Evolutionary conservation across 768 basidiomycete genomes (phyloP), one percentile per base, ranked within the genome.

Genomic region (Cystoderma amianthinum): DNA sequence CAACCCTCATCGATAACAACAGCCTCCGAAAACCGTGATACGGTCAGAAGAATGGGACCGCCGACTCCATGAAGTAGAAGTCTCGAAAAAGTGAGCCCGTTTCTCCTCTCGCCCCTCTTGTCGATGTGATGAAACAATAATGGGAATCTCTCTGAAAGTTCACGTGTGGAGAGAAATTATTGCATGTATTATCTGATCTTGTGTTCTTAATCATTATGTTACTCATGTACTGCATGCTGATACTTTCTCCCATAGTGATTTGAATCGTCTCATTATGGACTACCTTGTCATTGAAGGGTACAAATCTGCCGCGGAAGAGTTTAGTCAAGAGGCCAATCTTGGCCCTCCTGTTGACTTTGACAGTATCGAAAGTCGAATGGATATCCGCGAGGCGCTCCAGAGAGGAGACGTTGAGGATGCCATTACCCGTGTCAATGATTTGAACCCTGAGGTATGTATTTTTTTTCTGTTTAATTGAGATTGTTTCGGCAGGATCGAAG

Each of bases 231-330:
- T 57, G 42, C 53, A 48, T 50, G 16, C 46, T 60, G 47, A 55
- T 44, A 7, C 40, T 46, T 44, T 32, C n/a, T 51, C 24, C 42
- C 32, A 20, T 54, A 99, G 96, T 63, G 93, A 99, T 62, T 68
- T 98, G 44, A 95, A 98, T 61, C 78, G 84, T 3, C 77, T 98
- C 17, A 81, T 99, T 34, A 93, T 96, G 82, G 92, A 99, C 59
- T 98, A 97, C 63, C 85, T 98, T 47, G 88, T 96, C 46, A 90
- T 96, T 41, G 94, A 98, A 57, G 96, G 96, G 2, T 98, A 93
- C 74, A 92, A 93, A 59, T 82, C 87, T 10, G 92, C 96, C 1
- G 96, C 96, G 1, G 85, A 96, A 53, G 87, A 94, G 60, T 97
- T 99, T 55, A 85, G 89, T 45, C 77, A 80, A 36, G 96, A 99